phyloP scores from a whole-genome alignment of 2,329 filamentous ascomycete species.

The Trichoderma atroviride region DNA sequence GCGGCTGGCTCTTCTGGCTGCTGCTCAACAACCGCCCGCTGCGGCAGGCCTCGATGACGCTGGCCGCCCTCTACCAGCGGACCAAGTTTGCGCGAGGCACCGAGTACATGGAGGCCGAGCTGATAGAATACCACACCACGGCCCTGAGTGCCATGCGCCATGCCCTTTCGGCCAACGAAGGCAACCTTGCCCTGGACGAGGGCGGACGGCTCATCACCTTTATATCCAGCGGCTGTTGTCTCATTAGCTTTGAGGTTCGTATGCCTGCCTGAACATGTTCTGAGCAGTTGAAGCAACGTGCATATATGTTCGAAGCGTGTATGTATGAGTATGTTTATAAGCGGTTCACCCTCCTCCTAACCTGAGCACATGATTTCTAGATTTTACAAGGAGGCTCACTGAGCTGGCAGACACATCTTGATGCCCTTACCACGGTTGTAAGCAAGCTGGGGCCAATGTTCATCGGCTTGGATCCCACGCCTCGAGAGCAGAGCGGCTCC shows the following conservation, averaged over 20 bases:
- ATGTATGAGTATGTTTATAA: background rate
- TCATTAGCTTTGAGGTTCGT: conserved; percentile 25
- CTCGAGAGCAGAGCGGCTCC: background rate
- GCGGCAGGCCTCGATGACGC: conserved; percentile 15
- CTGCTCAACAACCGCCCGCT: conserved; percentile 17
- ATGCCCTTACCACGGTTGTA: conserved; percentile 14
- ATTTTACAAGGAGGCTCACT: conserved; percentile 12
- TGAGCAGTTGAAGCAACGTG: background rate
- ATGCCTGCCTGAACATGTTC: background rate
- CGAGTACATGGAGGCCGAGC: conserved; percentile 20
- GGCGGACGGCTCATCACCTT: conserved; percentile 14
- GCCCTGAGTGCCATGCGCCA: conserved; percentile 22
- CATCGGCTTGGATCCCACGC: background rate
- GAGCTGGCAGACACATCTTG: conserved; percentile 22
- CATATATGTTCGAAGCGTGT: background rate
- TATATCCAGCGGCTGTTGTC: conserved; percentile 21
- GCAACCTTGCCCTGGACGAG: background rate
- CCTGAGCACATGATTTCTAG: conserved; percentile 3
- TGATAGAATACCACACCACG: conserved; percentile 21
- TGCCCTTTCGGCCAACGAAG: conserved; percentile 4
- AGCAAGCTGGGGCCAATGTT: conserved; percentile 3
- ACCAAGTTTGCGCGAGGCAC: conserved; percentile 21
- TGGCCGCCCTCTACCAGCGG: conserved; percentile 21
- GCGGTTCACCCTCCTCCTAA: conserved; percentile 3
- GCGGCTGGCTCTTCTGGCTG: conserved; percentile 23